Evolutionary conservation across 768 basidiomycete genomes (phyloP).

Genomic region (Hypsizygus marmoreus): DNA sequence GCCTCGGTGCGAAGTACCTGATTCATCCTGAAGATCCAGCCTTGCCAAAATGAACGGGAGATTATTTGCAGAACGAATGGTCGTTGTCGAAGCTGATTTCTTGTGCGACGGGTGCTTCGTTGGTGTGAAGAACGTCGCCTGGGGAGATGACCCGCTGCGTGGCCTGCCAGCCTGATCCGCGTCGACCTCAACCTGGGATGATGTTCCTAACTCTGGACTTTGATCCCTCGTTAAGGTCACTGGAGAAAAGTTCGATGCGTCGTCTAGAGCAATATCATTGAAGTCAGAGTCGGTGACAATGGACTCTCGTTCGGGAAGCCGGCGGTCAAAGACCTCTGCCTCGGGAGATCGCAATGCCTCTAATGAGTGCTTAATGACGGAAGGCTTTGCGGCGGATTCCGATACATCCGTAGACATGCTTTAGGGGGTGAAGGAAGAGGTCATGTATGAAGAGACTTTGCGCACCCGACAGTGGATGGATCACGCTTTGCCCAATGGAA

Average conservation of each 20-base stretch:
- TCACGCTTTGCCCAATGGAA: conserved; percentile 14
- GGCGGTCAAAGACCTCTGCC: conserved; percentile 26
- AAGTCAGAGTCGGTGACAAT: conserved; percentile 57
- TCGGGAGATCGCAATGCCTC: conserved; percentile 57
- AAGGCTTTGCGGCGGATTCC: conserved; percentile 8
- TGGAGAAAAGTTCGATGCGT: conserved; percentile 41
- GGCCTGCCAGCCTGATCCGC: conserved; percentile 17
- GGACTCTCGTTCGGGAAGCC: conserved; percentile 39
- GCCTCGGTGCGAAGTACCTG: conserved; percentile 39
- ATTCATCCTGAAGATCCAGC: conserved; percentile 52
- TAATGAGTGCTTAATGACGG: conserved; percentile 29
- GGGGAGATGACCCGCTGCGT: conserved; percentile 2
- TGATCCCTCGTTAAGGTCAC: conserved; percentile 32
- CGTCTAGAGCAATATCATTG: conserved; percentile 63
- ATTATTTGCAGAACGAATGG: conserved; percentile 53
- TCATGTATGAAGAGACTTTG: conserved; percentile 14
- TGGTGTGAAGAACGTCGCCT: conserved; percentile 20
- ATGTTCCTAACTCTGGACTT: conserved; percentile 10
- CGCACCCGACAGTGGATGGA: conserved; percentile 7
- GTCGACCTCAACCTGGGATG: conserved; percentile 15
- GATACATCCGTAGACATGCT: conserved; percentile 20
- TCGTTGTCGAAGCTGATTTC: conserved; percentile 63
- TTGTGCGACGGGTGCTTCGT: conserved; percentile 46
- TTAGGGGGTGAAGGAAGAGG: conserved; percentile 8
- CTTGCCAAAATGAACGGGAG: conserved; percentile 57